Conservation (phyloP, 108 stramenopile species). For the Fragilaria crotonensis region DNA sequence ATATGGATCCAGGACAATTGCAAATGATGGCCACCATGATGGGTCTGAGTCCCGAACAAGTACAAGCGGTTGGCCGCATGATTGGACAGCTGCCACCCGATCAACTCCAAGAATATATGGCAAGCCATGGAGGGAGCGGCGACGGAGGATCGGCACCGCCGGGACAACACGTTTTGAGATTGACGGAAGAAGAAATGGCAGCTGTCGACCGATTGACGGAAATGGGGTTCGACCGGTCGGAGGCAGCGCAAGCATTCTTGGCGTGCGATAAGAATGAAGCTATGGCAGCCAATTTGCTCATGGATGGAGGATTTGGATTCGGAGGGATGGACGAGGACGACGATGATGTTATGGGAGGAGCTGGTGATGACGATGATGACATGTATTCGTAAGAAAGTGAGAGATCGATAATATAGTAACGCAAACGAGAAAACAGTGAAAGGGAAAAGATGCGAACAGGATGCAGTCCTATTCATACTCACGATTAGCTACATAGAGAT, state of each 20-base stretch:
- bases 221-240: constrained; percentile 92
- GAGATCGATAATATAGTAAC: no score
- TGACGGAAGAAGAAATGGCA: constrained; percentile 93
- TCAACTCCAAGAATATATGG: constrained; percentile 86
- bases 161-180: no score
- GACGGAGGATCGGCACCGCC: constrained; percentile 54
- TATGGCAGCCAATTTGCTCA: constrained; percentile 94
- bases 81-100: constrained; percentile 90
- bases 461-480: no score
- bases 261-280: constrained; percentile 99
- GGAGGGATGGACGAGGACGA: constrained; percentile 36
- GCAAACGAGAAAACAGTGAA: no score
- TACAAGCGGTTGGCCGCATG: constrained; percentile 84
- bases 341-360: constrained; percentile 31
- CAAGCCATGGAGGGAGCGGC: constrained; percentile 49
- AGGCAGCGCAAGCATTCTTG: constrained; percentile 95
- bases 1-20: constrained; percentile 83
- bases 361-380: constrained; percentile 53
- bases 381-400: constrained; percentile 78
- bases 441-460: no score
- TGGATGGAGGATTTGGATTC: constrained; percentile 67
- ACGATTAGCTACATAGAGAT: no score
- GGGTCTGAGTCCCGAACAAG: constrained; percentile 90
- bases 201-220: constrained; percentile 90
- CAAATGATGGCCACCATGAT: constrained; percentile 88